Base-by-base conservation (phyloP, 2,329 filamentous ascomycete species). In the Dactylellina haptotyla region DNA sequence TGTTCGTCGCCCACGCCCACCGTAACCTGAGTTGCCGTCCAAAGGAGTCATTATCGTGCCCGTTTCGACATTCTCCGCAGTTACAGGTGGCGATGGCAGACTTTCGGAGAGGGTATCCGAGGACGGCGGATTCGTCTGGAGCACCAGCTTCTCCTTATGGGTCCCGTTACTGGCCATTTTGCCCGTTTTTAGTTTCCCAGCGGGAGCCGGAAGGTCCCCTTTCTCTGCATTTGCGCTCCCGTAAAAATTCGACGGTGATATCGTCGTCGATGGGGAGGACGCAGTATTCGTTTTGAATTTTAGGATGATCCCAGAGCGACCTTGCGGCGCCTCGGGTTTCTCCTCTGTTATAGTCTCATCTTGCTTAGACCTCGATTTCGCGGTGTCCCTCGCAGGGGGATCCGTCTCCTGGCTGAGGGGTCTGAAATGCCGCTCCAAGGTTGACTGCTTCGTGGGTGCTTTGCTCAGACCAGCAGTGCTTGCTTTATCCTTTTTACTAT, bases 41-140 rank as follows among this genome's bases (percentile, higher is more conserved):
- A 59, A 23, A 20, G 57, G 58, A 25, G 14, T 51, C 46, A 70
- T 48, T 61, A 62, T 51, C 14, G 26, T n/a, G 5, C 25, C 37
- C 4, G 14, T 25, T 30, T 65, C 61, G 26, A n/a, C 28, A 14
- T 5, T n/a, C 32, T 56, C 61, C 14, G 39, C 25, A 12, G 37
- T 54, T 5, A 53, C 50, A 20, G 59, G 58, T 14, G 67, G 67
- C 12, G 67, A 72, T 18, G 53, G 59, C 3, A 58, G 53, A 28
- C 37, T 50, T 53, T 58, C 67, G 3, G 61, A 63, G 18, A 72
- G 23, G 18, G 67, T 56, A 41, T 72, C 67, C 16, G 61, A 65
- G 12, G 64, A 69, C 16, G 67, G 67, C 28, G 67, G 67, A 34
- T 72, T 72, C 16, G 67, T 65, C 58, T 54, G 59, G 10, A 72